Evolutionary conservation across 108 stramenopile genomes (phyloP).

Genomic region (Skeletonema costatum): DNA sequence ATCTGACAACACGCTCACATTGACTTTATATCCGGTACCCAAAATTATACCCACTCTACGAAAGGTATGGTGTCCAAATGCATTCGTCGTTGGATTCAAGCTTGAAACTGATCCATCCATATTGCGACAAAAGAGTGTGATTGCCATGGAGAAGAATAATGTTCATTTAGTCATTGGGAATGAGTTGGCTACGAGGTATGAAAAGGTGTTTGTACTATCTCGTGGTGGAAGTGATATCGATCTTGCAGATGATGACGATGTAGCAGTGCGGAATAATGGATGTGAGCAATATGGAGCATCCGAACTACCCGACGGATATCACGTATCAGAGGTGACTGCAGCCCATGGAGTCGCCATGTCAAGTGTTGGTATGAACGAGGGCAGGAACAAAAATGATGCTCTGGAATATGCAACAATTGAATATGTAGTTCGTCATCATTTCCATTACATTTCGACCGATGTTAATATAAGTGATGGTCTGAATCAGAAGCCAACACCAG

Average conservation of each 20-base stretch:
- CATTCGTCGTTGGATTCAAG: slow-evolving; percentile 97
- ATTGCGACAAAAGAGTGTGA: slow-evolving; percentile 84
- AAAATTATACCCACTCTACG: slow-evolving; percentile 87
- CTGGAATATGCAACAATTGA: slow-evolving; percentile 73
- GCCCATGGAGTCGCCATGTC: slow-evolving; percentile 22
- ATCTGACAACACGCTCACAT: slow-evolving; percentile 45
- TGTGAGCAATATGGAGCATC: slow-evolving; percentile 27
- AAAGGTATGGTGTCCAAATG: slow-evolving; percentile 85
- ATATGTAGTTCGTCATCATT: slow-evolving; percentile 69
- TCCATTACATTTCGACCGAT: slow-evolving; percentile 72
- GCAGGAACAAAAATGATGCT: slow-evolving; percentile 25
- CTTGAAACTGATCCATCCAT: slow-evolving; percentile 94
- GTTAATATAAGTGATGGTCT: background rate
- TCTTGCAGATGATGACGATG: slow-evolving; percentile 8
- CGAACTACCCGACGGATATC: slow-evolving; percentile 40
- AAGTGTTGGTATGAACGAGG: background rate
- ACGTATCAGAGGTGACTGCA: slow-evolving; percentile 23
- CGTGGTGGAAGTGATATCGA: slow-evolving; percentile 19
- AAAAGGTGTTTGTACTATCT: slow-evolving; percentile 75
- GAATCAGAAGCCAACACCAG: slow-evolving; percentile 1
- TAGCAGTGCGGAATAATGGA: background rate
- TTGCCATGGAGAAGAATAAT: slow-evolving; percentile 86
- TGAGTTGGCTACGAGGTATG: slow-evolving; percentile 83
- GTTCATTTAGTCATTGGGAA: slow-evolving; percentile 98
- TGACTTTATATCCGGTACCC: slow-evolving; percentile 87